Conservation (phyloP, 2,329 filamentous ascomycete genomes). For the Alternaria sp. region DNA sequence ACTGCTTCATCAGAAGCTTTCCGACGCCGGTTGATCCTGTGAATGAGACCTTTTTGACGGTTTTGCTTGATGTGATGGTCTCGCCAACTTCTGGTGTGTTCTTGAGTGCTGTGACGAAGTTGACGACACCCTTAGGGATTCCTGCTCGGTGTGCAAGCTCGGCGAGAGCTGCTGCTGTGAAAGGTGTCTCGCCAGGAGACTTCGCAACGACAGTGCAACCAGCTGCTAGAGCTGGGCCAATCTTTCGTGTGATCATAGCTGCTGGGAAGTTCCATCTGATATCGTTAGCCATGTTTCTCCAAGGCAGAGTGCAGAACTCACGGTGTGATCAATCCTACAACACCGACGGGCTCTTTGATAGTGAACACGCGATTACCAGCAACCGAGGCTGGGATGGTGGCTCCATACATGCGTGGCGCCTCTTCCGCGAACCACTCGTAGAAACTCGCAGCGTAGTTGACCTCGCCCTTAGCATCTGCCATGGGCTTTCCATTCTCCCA, state of each 20-base stretch:
- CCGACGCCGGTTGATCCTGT: constrained; percentile 77
- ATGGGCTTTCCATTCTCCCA: constrained; percentile 91
- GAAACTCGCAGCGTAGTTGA: constrained; percentile 52
- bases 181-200: constrained; percentile 90
- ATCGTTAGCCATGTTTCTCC: constrained; percentile 6
- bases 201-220: constrained; percentile 95
- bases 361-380: constrained; percentile 80
- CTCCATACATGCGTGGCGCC: constrained; percentile 61
- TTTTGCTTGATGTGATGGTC: constrained; percentile 77
- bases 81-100: constrained; percentile 85
- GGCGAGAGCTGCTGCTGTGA: constrained; percentile 85
- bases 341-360: constrained; percentile 83
- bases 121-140: constrained; percentile 89
- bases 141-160: constrained; percentile 88
- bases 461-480: constrained; percentile 58
- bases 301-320: constrained; percentile 39
- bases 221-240: constrained; percentile 79
- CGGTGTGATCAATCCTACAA: constrained; percentile 83
- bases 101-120: constrained; percentile 80
- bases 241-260: constrained; percentile 61
- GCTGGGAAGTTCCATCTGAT: constrained; percentile 78
- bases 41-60: constrained; percentile 90
- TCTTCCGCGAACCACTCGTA: constrained; percentile 55
- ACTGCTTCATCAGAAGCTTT: constrained; percentile 88
- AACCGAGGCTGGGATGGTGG: constrained; percentile 75